phyloP scores from a whole-genome alignment of 139 green algal species.

The Tetraselmis striata region DNA sequence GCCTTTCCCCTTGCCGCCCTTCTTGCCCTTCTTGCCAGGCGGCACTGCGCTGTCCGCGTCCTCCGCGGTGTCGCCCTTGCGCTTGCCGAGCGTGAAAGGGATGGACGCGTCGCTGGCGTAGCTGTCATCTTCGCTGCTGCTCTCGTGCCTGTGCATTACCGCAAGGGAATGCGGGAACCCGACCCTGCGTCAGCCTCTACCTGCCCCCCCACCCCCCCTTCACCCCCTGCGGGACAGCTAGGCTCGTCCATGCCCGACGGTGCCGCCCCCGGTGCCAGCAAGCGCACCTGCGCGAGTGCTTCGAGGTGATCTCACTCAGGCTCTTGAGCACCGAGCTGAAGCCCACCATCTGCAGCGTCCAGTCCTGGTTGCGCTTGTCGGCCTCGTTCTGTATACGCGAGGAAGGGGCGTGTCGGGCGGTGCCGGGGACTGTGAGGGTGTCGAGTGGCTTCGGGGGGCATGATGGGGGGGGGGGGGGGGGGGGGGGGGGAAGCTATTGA shows the following conservation, averaged over 20 bases:
- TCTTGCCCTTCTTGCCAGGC: background rate
- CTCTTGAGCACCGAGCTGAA: conserved; percentile 62
- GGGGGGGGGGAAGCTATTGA: too few species aligned
- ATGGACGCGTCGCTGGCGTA: conserved; percentile 25
- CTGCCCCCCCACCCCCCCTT: too few species aligned
- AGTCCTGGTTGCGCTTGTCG: conserved; percentile 38
- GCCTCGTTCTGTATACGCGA: conserved; percentile 37
- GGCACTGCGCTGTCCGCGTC: background rate
- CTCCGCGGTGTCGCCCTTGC: background rate
- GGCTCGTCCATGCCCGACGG: too few species aligned
- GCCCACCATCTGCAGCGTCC: conserved; percentile 63
- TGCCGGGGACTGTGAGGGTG: too few species aligned
- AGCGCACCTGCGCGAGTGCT: background rate
- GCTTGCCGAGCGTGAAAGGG: background rate
- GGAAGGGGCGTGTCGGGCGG: too few species aligned
- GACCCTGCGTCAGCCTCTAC: too few species aligned
- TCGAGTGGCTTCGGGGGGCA: too few species aligned
- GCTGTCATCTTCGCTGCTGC: conserved; percentile 6
- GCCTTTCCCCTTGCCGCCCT: background rate
- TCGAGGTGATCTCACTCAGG: conserved; percentile 54
- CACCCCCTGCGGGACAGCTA: too few species aligned
- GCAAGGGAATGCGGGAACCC: too few species aligned
- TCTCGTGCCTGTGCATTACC: too few species aligned
- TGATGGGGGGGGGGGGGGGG: too few species aligned
- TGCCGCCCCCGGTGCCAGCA: too few species aligned